A percentile compares a stretch with the other conserved stretches of the same genome.
phyloP scores from a whole-genome alignment of 768 basidiomycete genomes.

The Amanita polypyramis region DNA sequence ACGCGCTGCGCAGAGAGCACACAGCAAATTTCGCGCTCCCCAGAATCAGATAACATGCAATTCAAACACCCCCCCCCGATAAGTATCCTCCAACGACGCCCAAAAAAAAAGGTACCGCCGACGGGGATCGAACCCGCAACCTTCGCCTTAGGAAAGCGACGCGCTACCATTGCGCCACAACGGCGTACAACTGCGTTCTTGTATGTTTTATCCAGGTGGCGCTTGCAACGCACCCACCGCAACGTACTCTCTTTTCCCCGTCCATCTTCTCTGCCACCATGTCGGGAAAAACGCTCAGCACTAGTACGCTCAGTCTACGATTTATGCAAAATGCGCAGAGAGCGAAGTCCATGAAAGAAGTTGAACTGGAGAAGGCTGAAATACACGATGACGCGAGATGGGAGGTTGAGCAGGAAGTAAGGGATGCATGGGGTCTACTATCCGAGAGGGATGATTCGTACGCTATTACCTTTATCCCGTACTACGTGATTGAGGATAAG shows the following conservation, averaged over 20 bases:
- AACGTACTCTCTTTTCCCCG: too few species aligned
- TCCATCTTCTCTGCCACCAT: slow-evolving; percentile 12
- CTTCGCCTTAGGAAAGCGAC: slow-evolving; percentile 10
- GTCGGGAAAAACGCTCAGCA: slow-evolving; percentile 47
- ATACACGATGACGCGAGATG: slow-evolving; percentile 57
- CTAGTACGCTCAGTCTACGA: slow-evolving; percentile 50
- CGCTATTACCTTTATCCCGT: slow-evolving; percentile 1
- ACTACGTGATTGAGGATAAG: neutral
- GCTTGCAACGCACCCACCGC: too few species aligned
- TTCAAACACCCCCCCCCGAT: too few species aligned
- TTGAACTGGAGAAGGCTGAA: slow-evolving; percentile 40
- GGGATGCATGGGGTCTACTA: slow-evolving; percentile 38
- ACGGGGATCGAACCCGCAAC: slow-evolving; percentile 10
- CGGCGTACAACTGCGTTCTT: neutral
- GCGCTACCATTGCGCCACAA: slow-evolving; percentile 10
- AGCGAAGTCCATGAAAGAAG: slow-evolving; percentile 37
- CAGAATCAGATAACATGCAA: too few species aligned
- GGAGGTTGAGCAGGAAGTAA: slow-evolving; percentile 44
- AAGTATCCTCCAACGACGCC: too few species aligned
- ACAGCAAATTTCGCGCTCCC: too few species aligned
- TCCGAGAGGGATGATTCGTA: slow-evolving; percentile 15
- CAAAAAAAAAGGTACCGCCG: slow-evolving; percentile 3
- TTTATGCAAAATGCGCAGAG: slow-evolving; percentile 69
- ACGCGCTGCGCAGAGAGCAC: too few species aligned
- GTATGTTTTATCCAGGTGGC: too few species aligned